These are phyloP conservation scores for Serendipita vermifera DNA, from an alignment of 768 basidiomycete species.

Conservation along the genomic window DNA sequence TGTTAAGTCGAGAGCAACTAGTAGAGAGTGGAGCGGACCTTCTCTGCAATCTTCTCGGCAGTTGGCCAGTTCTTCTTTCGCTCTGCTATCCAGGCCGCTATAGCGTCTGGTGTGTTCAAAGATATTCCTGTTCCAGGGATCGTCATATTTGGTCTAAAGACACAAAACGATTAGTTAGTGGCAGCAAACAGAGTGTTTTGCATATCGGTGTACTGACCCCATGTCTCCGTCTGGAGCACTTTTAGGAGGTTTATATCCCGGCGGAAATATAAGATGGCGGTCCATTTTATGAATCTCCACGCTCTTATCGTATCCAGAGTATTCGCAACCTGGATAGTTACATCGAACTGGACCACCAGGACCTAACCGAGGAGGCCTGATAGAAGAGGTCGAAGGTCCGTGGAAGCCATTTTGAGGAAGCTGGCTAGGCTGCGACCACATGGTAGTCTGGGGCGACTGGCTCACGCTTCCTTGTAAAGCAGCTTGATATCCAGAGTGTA, in stretches of 20 bases:
- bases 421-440: not conserved
- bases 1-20: not conserved
- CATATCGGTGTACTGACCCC: slow-evolving; percentile 74
- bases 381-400: not conserved
- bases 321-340: slow-evolving; percentile 38
- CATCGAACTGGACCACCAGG: slow-evolving; percentile 5
- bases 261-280: slow-evolving; percentile 71
- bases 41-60: slow-evolving; percentile 53
- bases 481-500: slow-evolving; percentile 5
- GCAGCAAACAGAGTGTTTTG: slow-evolving; percentile 43
- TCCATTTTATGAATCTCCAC: slow-evolving; percentile 82
- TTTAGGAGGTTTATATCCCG: slow-evolving; percentile 48
- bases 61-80: slow-evolving; percentile 81
- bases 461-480: not conserved
- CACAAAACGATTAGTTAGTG: slow-evolving; percentile 4
- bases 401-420: not conserved
- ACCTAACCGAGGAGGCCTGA: not conserved
- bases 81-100: slow-evolving; percentile 79
- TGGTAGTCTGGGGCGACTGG: not conserved
- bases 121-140: slow-evolving; percentile 69
- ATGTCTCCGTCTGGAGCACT: slow-evolving; percentile 35
- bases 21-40: slow-evolving; percentile 24
- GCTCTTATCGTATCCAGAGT: slow-evolving; percentile 53
- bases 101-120: slow-evolving; percentile 68
- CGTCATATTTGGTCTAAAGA: slow-evolving; percentile 47